Conservation (phyloP, 2,329 filamentous ascomycete genomes). For the Arthrobotrys sphaeroides region DNA sequence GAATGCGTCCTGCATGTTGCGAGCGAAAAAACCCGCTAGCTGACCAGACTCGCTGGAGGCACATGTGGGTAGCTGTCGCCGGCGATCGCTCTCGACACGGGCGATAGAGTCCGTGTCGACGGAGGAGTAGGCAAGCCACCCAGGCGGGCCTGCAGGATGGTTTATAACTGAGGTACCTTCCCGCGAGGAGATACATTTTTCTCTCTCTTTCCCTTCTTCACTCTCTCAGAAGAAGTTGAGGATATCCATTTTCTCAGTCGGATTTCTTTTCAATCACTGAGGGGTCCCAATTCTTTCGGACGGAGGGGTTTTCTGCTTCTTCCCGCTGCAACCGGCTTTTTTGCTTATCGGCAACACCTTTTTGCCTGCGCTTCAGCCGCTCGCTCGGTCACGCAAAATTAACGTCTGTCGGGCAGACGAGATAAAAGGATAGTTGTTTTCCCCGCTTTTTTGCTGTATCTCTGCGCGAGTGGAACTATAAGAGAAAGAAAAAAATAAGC, state of each 20-base stretch:
- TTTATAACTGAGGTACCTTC: slow-evolving; percentile 52
- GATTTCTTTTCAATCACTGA: slow-evolving; percentile 2
- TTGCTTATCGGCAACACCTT: slow-evolving; percentile 49
- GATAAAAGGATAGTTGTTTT: background rate
- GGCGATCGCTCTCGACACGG: slow-evolving; percentile 8
- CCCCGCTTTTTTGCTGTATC: slow-evolving; percentile 5
- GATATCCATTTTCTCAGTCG: background rate
- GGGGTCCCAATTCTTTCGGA: slow-evolving; percentile 6
- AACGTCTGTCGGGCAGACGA: background rate
- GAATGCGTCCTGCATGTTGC: slow-evolving; percentile 53
- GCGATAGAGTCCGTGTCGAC: slow-evolving; percentile 7
- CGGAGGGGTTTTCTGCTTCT: slow-evolving; percentile 19
- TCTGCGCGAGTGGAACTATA: background rate
- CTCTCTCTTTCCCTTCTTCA: background rate
- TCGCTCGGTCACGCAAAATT: background rate
- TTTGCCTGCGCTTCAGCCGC: slow-evolving; percentile 16
- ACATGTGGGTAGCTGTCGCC: slow-evolving; percentile 4
- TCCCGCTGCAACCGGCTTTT: background rate
- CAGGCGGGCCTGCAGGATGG: too few species aligned
- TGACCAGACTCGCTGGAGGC: background rate
- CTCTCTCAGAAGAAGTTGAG: slow-evolving; percentile 7
- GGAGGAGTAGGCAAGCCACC: background rate
- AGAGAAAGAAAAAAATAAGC: background rate
- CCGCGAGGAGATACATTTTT: slow-evolving; percentile 2
- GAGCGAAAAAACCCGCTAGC: slow-evolving; percentile 12